Evolutionary conservation across 1,139 yeast species (phyloP), one percentile per base, ranked within the genome.

Genomic region (Candida sp.): DNA sequence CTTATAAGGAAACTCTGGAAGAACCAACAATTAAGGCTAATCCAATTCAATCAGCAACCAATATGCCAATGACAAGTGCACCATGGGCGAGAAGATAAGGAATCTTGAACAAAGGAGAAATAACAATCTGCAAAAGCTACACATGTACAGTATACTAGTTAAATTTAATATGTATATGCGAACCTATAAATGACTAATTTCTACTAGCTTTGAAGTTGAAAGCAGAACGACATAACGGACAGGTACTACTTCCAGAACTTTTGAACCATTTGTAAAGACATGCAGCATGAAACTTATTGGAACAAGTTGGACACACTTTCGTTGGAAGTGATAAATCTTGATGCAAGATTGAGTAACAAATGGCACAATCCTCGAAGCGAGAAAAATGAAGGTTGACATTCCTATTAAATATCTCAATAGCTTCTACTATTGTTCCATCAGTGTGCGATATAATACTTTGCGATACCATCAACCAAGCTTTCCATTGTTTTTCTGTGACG

Each of bases 201-300:
- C 53, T 51, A 9, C 48, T 36, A 8, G 36, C 49, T 46, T 73
- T 62, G 51, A 84, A 83, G 45, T 79, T 79, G 56, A 87, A 86
- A 34, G 84, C 79, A 12, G 89, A 71, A 60, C 99, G 84, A 67
- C 99, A 93, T 56, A 93, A 72, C 36, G 99, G 99, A 70, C 99
- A 93, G 1, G 96, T 85, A 52, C 89, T 85, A 45, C 87, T 79
- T 38, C 95, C 95, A 15, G 96, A 88, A 54, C 96, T 89, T 71
- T 89, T 88, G 67, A 93, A 93, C 99, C 99, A 93, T 62, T 91
- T 87, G 73, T 89, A 91, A 45, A 93, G 73, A 73, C 99, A 93
- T 8, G 95, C 96, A n/a, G 97, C 85, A 62, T 93, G 99, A 73
- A 91, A 93, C 63, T 86, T 88, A 69, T 95, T 91, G 57, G 82